Conservation (phyloP, 2,329 filamentous ascomycete species). For the Scedosporium minutisporum region DNA sequence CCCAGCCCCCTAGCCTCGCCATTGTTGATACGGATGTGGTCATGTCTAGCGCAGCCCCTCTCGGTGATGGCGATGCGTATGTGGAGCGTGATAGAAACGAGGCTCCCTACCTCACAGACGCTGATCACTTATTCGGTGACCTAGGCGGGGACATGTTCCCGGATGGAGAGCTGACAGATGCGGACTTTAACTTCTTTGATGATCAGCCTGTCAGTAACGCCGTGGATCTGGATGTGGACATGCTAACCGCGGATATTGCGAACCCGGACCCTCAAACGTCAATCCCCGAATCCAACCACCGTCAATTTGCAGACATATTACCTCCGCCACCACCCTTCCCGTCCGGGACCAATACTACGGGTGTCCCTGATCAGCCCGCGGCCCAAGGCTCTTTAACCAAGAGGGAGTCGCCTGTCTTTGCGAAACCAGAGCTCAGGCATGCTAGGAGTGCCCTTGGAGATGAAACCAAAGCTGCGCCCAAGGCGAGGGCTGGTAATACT, state of each 20-base stretch:
- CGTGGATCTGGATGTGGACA: constrained; percentile 22
- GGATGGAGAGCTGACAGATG: constrained; percentile 69
- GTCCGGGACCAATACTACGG: constrained; percentile 7
- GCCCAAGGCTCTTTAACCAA: constrained; percentile 1
- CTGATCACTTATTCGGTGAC: constrained; percentile 57
- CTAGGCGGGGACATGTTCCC: constrained; percentile 61
- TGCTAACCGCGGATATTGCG: constrained; percentile 10
- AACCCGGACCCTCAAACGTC: constrained; percentile 1
- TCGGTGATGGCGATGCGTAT: neutral
- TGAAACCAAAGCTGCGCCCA: constrained; percentile 22
- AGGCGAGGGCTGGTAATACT: constrained; percentile 8
- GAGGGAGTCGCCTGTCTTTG: constrained; percentile 28
- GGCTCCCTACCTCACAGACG: constrained; percentile 33
- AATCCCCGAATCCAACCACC: constrained; percentile 11
- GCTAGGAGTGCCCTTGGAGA: constrained; percentile 44
- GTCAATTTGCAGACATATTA: constrained; percentile 3
- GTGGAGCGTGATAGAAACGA: constrained; percentile 16
- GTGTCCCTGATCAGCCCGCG: neutral
- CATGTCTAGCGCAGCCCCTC: constrained; percentile 14
- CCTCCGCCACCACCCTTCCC: constrained; percentile 7
- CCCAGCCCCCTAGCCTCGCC: constrained; percentile 10
- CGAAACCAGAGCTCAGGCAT: constrained; percentile 51
- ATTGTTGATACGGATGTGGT: constrained; percentile 24
- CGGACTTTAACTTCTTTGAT: constrained; percentile 78
- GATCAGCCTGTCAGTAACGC: constrained; percentile 39